Evolutionary conservation across 2,329 filamentous ascomycete genomes (phyloP).

Genomic region (Chrysosporium keratinophilum): DNA sequence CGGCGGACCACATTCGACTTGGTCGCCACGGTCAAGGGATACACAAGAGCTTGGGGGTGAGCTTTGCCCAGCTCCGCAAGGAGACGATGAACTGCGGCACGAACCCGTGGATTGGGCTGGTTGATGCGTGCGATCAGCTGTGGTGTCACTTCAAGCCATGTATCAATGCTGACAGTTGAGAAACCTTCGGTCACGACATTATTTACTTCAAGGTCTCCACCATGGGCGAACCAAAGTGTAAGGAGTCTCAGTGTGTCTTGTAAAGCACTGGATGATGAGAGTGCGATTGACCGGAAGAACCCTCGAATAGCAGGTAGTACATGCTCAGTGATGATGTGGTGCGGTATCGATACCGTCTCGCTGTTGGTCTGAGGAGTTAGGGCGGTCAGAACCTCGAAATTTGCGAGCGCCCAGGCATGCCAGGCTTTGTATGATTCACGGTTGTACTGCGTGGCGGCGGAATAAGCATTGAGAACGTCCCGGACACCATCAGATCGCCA

Average conservation of each 20-base stretch:
- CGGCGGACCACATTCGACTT: slow-evolving; percentile 82
- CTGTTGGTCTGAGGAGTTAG: slow-evolving; percentile 58
- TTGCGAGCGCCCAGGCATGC: slow-evolving; percentile 96
- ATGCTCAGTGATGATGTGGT: slow-evolving; percentile 65
- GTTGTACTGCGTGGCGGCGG: slow-evolving; percentile 86
- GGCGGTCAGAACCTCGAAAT: slow-evolving; percentile 93
- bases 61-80: slow-evolving; percentile 85
- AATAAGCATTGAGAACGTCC: slow-evolving; percentile 84
- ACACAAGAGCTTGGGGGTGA: slow-evolving; percentile 92
- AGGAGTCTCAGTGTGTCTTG: slow-evolving; percentile 89
- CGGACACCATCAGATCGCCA: slow-evolving; percentile 81
- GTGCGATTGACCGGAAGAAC: slow-evolving; percentile 93
- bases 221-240: slow-evolving; percentile 93
- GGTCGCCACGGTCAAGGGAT: slow-evolving; percentile 94
- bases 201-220: slow-evolving; percentile 79
- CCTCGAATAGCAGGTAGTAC: slow-evolving; percentile 90
- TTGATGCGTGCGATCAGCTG: slow-evolving; percentile 97
- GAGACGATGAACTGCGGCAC: slow-evolving; percentile 82
- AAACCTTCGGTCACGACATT: slow-evolving; percentile 82
- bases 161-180: slow-evolving; percentile 84
- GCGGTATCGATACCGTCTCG: slow-evolving; percentile 46
- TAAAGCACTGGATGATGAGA: slow-evolving; percentile 83
- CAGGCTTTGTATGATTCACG: slow-evolving; percentile 97
- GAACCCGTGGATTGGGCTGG: slow-evolving; percentile 79
- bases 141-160: slow-evolving; percentile 96